phyloP scores from a whole-genome alignment of 163 green algal species.

The Coccomyxa subellipsoidea region DNA sequence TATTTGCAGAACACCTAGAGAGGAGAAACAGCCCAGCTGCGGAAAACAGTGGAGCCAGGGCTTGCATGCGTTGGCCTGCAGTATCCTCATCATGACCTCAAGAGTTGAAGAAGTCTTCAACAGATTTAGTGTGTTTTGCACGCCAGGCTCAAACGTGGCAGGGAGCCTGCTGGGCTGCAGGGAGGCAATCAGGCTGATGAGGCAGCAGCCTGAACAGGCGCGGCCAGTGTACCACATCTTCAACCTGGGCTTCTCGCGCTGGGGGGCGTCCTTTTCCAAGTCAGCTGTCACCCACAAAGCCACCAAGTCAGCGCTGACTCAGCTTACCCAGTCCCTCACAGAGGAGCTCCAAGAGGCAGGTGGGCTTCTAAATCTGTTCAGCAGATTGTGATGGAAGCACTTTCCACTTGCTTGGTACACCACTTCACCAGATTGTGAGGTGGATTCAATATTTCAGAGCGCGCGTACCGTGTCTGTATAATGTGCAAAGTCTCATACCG shows the following conservation, averaged over 20 bases:
- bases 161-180: conserved; percentile 47
- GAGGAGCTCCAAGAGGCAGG: conserved; percentile 41
- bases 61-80: not conserved
- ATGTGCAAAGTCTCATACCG: no score
- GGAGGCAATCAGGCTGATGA: conserved; percentile 43
- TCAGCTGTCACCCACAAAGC: conserved; percentile 54
- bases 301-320: conserved; percentile 52
- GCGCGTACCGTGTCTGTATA: not conserved
- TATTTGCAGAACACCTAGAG: not conserved
- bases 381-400: not conserved
- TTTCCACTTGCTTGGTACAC: no score
- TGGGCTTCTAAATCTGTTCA: conserved; percentile 13
- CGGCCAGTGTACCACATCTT: conserved; percentile 55
- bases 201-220: conserved; percentile 16
- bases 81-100: no score
- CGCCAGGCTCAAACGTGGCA: conserved; percentile 40
- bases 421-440: not conserved
- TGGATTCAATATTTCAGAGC: not conserved
- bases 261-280: conserved; percentile 49
- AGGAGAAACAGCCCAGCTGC: not conserved
- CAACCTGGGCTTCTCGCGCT: conserved; percentile 65
- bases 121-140: not conserved
- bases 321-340: conserved; percentile 45
- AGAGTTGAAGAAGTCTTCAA: not conserved
- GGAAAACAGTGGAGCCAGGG: not conserved